Percentiles rank a stretch among this genome's conserved stretches.
Evolutionary conservation across 306 rosid genomes (phyloP).

Genomic region (Dicorynia guianensis): DNA sequence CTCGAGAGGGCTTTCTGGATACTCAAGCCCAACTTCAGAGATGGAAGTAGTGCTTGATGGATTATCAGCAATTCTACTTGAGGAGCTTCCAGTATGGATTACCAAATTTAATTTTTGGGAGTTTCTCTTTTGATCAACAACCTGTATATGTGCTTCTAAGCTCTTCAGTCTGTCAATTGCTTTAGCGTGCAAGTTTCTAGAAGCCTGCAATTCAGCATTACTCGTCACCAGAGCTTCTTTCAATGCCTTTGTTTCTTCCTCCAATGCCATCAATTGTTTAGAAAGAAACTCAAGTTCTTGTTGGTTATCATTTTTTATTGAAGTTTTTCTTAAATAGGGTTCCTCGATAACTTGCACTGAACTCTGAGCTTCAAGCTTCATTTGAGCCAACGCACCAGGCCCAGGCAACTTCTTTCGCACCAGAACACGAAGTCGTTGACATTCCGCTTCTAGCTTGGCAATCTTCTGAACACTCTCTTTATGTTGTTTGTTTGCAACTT

Average conservation of each 20-base stretch:
- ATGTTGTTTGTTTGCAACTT: constrained; percentile 78
- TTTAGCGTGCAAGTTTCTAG: constrained; percentile 76
- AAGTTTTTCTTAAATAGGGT: constrained; percentile 57
- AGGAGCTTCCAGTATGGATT: constrained; percentile 49
- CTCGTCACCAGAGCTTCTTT: constrained; percentile 91
- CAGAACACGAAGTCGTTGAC: constrained; percentile 84
- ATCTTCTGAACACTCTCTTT: constrained; percentile 76
- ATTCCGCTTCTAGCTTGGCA: constrained; percentile 82
- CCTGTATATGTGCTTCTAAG: constrained; percentile 72
- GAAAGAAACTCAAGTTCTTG: constrained; percentile 77
- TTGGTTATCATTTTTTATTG: constrained; percentile 56
- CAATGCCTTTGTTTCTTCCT: constrained; percentile 83
- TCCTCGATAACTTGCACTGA: constrained; percentile 67
- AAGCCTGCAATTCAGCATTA: constrained; percentile 77
- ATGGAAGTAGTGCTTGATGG: constrained; percentile 75
- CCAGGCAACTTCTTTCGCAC: constrained; percentile 95
- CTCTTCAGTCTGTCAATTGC: constrained; percentile 68
- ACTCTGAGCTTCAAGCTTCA: constrained; percentile 88
- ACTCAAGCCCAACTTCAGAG: constrained; percentile 77
- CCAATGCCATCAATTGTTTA: constrained; percentile 65
- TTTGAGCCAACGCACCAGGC: constrained; percentile 92
- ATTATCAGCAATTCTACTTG: constrained; percentile 62
- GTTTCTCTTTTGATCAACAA: constrained; percentile 58
- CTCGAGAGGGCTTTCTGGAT: constrained; percentile 74
- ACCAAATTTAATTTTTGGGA: constrained; percentile 65